Conservation (phyloP, 202 grass and related monocot genomes). For the Saccharum hybrid region DNA sequence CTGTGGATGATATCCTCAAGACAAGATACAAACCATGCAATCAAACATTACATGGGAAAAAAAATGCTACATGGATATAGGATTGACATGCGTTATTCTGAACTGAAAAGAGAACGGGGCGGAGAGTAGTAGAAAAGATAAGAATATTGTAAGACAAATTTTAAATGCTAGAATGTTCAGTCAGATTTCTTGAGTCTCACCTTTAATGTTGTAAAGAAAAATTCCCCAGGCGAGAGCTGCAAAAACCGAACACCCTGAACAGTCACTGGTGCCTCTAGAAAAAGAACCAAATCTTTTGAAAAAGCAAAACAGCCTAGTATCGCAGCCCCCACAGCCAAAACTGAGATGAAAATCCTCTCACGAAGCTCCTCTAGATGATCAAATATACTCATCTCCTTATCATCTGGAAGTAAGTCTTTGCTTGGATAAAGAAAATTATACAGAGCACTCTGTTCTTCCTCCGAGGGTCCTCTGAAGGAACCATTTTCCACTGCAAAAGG, state of each 20-base stretch:
- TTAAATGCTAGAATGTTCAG: background rate
- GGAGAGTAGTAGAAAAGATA: conserved; percentile 5
- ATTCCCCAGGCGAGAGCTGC: conserved; percentile 97
- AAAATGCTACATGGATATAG: background rate
- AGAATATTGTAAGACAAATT: conserved; percentile 3
- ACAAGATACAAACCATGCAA: background rate
- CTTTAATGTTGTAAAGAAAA: conserved; percentile 99
- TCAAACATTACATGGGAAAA: background rate
- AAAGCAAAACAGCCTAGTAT: conserved; percentile 87
- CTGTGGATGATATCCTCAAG: background rate
- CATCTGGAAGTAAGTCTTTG: conserved; percentile 96
- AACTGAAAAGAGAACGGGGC: background rate
- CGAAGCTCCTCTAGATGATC: conserved; percentile 98
- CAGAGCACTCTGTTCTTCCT: conserved; percentile 58
- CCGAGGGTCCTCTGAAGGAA: conserved; percentile 39
- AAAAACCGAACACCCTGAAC: conserved; percentile 92
- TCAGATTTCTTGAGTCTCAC: conserved; percentile 53
- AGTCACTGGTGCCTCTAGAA: conserved; percentile 93
- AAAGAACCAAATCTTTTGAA: conserved; percentile 83
- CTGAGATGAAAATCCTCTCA: conserved; percentile 84
- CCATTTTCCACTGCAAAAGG: conserved; percentile 50
- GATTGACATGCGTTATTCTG: conserved; percentile 1
- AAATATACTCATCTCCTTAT: conserved; percentile 98
- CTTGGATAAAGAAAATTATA: conserved; percentile 94
- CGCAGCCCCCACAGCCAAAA: conserved; percentile 82